These are phyloP conservation scores for Ophiostoma triangulosporum DNA, from an alignment of 2,329 filamentous ascomycete species.

Conservation along the genomic window DNA sequence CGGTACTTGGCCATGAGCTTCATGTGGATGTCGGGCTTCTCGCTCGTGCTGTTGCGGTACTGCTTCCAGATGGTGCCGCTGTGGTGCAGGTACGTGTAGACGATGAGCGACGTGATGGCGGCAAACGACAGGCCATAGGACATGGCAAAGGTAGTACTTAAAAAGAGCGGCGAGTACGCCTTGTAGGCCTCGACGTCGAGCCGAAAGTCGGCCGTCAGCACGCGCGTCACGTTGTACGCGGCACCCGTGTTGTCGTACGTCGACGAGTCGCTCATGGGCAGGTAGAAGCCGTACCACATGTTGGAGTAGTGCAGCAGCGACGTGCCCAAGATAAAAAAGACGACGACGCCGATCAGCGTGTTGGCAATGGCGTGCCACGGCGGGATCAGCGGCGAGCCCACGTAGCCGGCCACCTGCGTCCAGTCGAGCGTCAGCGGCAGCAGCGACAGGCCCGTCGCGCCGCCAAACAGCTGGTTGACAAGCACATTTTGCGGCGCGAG, in stretches of 20 bases:
- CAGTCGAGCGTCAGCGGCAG: slow-evolving; percentile 33
- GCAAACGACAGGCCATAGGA: slow-evolving; percentile 62
- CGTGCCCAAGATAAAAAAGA: slow-evolving; percentile 50
- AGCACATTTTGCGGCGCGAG: slow-evolving; percentile 32
- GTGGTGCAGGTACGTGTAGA: slow-evolving; percentile 55
- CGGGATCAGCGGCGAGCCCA: slow-evolving; percentile 54
- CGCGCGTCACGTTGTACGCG: slow-evolving; percentile 48
- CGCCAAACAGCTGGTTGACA: slow-evolving; percentile 38
- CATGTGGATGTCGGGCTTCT: slow-evolving; percentile 52
- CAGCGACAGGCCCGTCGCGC: slow-evolving; percentile 26
- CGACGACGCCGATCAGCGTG: slow-evolving; percentile 51
- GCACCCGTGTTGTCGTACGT: slow-evolving; percentile 60
- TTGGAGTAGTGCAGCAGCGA: slow-evolving; percentile 51
- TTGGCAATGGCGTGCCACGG: slow-evolving; percentile 66
- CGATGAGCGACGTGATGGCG: slow-evolving; percentile 53
- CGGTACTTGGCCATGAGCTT: slow-evolving; percentile 49
- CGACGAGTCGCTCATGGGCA: slow-evolving; percentile 56
- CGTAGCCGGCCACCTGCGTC: slow-evolving; percentile 55
- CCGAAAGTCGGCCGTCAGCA: slow-evolving; percentile 48
- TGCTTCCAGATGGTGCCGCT: slow-evolving; percentile 52
- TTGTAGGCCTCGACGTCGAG: slow-evolving; percentile 51
- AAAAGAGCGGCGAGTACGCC: slow-evolving; percentile 53
- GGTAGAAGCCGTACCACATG: slow-evolving; percentile 48
- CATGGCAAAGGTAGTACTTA: slow-evolving; percentile 59
- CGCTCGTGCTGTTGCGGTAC: slow-evolving; percentile 42